Evolutionary conservation across 2,329 filamentous ascomycete species (phyloP), one percentile per base, ranked within the genome.

Genomic region (Talaromyces sp.): DNA sequence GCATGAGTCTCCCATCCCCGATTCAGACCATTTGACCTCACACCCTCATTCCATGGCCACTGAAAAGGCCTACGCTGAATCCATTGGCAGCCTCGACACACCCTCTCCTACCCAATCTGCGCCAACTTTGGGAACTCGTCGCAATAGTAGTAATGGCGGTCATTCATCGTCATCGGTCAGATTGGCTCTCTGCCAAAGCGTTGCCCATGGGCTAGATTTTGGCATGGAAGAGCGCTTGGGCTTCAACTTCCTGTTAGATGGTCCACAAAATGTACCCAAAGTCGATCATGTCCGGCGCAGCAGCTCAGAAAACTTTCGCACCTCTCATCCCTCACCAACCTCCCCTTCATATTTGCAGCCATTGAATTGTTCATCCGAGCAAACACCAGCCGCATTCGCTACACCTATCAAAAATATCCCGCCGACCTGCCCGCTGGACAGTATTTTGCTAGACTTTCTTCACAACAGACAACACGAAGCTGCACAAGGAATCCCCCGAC

Each of bases 371-470:
- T 58, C 57, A 45, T 47, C 57, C 17, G 67, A 71, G 6, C 64
- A 64, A 39, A 40, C 60, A 5, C 52, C 68, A n/a, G 57, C 66
- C 30, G 69, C 71, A 8, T 73, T 71, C 60, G 64, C 70, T 44
- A 69, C 72, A 9, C 73, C 80, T 30, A 74, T 87, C 44, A 80
- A 79, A 55, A 90, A 91, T 64, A 78, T 82, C 17, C 70, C 79
- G 1, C 82, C 90, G 1, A 91, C 89, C 0, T 94, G 89, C 68
- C 84, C 89, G 0, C 79, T 96, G 1, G 91, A 96, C 66, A 80
- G 77, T 37, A 82, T 96, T n/a, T 80, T 96, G 40, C 81, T 93
- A 20, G 87, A 92, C 67, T 95, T 94, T 65, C 80, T 94, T 24
- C 79, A 83, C 22, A 85, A 90, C 62, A 83, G 88, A 5, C 82